Evolutionary conservation across 768 basidiomycete genomes (phyloP), one percentile per base, ranked within the genome.

Genomic region (Mycena crocata): DNA sequence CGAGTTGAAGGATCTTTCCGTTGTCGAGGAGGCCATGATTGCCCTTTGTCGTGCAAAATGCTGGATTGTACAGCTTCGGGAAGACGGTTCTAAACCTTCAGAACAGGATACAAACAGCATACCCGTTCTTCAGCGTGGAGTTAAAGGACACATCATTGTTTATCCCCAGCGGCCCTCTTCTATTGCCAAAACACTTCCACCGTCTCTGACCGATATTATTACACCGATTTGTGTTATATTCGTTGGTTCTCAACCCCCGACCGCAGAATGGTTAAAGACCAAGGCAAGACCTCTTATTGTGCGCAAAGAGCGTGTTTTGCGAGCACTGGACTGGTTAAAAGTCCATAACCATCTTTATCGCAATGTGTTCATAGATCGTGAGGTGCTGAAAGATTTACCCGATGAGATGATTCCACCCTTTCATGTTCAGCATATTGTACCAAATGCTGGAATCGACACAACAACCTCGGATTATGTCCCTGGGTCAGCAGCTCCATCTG

Each of bases 171-270:
- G 48, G 1, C 75, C 74, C 0, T 57, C 67, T 13, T 35, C 40
- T 3, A 28, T 77, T 6, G 63, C 57, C 5, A 10, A 2, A 0
- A 19, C 71, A 2, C 50, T 77, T 7, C 76, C 76, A 5, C 72
- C 71, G 0, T 28, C 72, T 19, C 40, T 76, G 0, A 68, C 66
- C 9, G 75, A 76, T 0, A 67, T 75, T 31, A 30, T 68, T 9
- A 63, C 72, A 0, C 71, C 71, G 5, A 72, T 75, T 8, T 76
- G 74, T 39, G 62, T 77, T 1, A 49, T 77, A 1, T 76, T 76
- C 50, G 66, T 75, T 0, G 75, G 75, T 0, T 71, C 74, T 1
- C 1, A 21, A 15, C 54, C 60, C 1, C 73, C 73, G 1, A 56
- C 71, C 2, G 19, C 15, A 0, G 61, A 71, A 37, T 77, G 76